These are phyloP conservation scores for Phytophthora megakarya DNA, from an alignment of 352 stramenopile genomes.

Conservation along the genomic window DNA sequence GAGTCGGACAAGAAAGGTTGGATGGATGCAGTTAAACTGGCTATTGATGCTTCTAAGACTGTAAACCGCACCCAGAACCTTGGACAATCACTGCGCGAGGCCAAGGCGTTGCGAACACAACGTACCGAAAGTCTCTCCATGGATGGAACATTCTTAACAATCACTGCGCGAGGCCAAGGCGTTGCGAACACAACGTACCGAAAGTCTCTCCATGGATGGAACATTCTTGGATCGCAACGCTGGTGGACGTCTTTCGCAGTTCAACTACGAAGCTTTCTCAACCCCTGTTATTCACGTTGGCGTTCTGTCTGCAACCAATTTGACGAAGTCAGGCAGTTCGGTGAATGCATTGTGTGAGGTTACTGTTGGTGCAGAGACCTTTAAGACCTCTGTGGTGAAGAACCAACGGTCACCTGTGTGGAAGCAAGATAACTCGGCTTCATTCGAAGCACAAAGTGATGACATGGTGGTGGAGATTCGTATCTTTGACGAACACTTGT, in stretches of 20 bases:
- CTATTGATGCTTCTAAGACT: slow-evolving; percentile 84
- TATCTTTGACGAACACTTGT: slow-evolving; percentile 84
- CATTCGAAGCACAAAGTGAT: slow-evolving; percentile 76
- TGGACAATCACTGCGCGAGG: slow-evolving; percentile 55
- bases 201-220: slow-evolving; percentile 69
- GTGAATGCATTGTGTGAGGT: slow-evolving; percentile 87
- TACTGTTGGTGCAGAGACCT: slow-evolving; percentile 79
- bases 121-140: slow-evolving; percentile 70
- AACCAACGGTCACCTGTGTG: slow-evolving; percentile 84
- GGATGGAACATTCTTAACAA: too few species aligned
- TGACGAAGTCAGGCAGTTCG: slow-evolving; percentile 72
- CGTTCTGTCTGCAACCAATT: slow-evolving; percentile 82
- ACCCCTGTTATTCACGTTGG: slow-evolving; percentile 79
- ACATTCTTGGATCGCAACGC: slow-evolving; percentile 74
- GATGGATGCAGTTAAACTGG: slow-evolving; percentile 88
- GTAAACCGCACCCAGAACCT: slow-evolving; percentile 69
- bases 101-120: slow-evolving; percentile 62
- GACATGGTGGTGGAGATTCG: slow-evolving; percentile 87
- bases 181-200: slow-evolving; percentile 66
- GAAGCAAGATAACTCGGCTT: slow-evolving; percentile 85
- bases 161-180: slow-evolving; percentile 59
- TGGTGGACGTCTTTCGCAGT: slow-evolving; percentile 77
- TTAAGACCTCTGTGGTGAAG: slow-evolving; percentile 85
- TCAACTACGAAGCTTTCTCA: slow-evolving; percentile 86
- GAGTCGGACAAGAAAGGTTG: slow-evolving; percentile 86